Evolutionary conservation across 2,329 filamentous ascomycete genomes (phyloP), one percentile per base, ranked within the genome.

Genomic region (Sarocladium brachiariae): DNA sequence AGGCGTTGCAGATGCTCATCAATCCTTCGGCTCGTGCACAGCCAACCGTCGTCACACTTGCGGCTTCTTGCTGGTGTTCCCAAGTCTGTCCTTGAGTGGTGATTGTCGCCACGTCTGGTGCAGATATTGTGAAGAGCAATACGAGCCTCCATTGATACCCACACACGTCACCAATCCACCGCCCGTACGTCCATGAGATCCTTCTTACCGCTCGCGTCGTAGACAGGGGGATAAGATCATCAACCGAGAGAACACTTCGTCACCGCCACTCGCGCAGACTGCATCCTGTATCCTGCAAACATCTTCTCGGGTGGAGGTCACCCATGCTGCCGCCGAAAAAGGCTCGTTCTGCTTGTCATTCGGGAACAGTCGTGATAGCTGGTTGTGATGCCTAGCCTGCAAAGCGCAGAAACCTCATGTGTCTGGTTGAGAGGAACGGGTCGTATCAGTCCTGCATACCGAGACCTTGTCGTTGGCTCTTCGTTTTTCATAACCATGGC

Each of bases 391-490:
- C 19, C 4, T 31, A 24, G 43, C 18, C 45, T 31, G 16, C 45
- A n/a, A 48, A 14, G 23, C 14, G 25, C 24, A 48, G 27, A 48
- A 8, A 9, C 14, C 27, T 10, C 19, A 31, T 9, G 14, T 16
- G 10, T 48, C 45, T n/a, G n/a, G n/a, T n/a, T n/a, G n/a, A 18
- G 27, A 27, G 25, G n/a, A 48, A 13, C 16, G 23, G 24, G 21
- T 23, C 4, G 24, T 4, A n/a, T 18, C 45, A 14, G 16, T 23
- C 24, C 27, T 33, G 45, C 45, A 30, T 16, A 14, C 46, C 11
- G 19, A n/a, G 4, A 35, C 10, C 18, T 35, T 33, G 18, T 59
- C 51, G 50, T 56, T 55, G 47, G 50, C 53, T 30, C 57, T 34
- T 27, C 53, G 34, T 11, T 14, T 4, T 31, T 21, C 45, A 23